A percentile compares a stretch with the other conserved stretches of the same genome.
phyloP scores from a whole-genome alignment of 75 land plant species.

The Picea sitchensis region DNA sequence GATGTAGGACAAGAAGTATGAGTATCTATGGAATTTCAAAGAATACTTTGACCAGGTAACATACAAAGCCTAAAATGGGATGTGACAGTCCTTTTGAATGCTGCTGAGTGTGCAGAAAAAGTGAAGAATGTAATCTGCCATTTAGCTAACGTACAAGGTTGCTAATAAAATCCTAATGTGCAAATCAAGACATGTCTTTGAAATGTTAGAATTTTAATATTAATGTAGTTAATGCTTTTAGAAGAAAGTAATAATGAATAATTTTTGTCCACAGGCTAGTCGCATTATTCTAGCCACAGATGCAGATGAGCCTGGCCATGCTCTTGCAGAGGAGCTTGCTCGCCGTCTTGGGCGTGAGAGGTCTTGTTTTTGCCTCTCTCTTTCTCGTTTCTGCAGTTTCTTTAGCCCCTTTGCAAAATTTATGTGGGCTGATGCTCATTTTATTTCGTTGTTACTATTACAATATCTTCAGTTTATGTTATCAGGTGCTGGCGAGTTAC shows the following conservation, averaged over 20 bases:
- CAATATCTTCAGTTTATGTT: not conserved
- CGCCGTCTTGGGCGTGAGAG: slow-evolving; percentile 94
- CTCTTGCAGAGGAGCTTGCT: slow-evolving; percentile 95
- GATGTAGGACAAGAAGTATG: slow-evolving; percentile 82
- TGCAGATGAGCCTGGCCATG: slow-evolving; percentile 94
- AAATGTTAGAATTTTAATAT: not conserved
- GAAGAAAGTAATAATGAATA: not conserved
- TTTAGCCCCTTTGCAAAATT: not conserved
- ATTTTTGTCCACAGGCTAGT: slow-evolving; percentile 51
- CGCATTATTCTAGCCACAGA: slow-evolving; percentile 96
- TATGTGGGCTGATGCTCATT: not conserved
- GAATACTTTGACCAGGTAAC: slow-evolving; percentile 76
- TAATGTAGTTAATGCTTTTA: slow-evolving; percentile 1
- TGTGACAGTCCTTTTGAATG: not conserved
- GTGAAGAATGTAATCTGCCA: not conserved
- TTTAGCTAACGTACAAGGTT: not conserved
- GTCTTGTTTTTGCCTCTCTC: slow-evolving; percentile 17
- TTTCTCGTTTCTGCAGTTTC: not conserved
- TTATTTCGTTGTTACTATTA: not conserved
- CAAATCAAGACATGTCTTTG: not conserved
- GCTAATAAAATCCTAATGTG: not conserved
- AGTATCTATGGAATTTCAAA: slow-evolving; percentile 85
- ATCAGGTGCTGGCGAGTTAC: slow-evolving; percentile 92
- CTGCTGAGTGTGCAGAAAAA: not conserved
- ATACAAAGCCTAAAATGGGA: not conserved